phyloP scores from a whole-genome alignment of 2,329 filamentous ascomycete genomes.

The Ascochyta viciae-villosae region DNA sequence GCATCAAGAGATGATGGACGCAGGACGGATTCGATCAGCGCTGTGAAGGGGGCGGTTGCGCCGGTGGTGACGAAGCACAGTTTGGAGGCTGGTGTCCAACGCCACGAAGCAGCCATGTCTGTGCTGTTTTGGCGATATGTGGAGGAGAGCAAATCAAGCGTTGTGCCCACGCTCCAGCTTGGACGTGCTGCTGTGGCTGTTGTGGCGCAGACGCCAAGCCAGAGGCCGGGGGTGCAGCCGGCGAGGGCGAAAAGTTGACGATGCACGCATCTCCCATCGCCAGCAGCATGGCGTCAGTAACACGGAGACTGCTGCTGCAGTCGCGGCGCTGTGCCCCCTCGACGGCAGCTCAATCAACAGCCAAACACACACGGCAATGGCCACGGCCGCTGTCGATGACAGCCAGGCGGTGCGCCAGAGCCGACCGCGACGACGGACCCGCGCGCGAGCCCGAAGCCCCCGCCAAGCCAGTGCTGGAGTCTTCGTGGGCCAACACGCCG shows the following conservation, averaged over 20 bases:
- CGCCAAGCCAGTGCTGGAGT: conserved; percentile 15
- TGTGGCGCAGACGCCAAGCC: conserved; percentile 33
- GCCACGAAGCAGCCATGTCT: conserved; percentile 30
- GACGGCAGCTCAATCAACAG: conserved; percentile 25
- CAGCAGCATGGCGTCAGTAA: conserved; percentile 46
- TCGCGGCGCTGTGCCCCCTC: conserved; percentile 39
- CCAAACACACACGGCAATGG: conserved; percentile 38
- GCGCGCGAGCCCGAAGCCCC: conserved; percentile 11
- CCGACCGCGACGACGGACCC: conserved; percentile 22
- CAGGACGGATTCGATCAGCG: conserved; percentile 72
- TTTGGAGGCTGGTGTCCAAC: conserved; percentile 41
- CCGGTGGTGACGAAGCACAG: conserved; percentile 89
- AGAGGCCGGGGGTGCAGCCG: conserved; percentile 7
- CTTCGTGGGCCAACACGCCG: conserved; percentile 7
- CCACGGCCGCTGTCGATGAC: conserved; percentile 45
- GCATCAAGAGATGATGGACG: conserved; percentile 66
- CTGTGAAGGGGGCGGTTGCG: conserved; percentile 83
- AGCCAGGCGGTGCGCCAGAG: conserved; percentile 22
- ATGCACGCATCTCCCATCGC: conserved; percentile 18
- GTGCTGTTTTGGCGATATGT: background rate
- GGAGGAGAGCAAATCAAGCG: background rate
- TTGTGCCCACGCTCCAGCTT: background rate
- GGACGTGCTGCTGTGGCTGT: background rate
- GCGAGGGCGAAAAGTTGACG: conserved; percentile 40
- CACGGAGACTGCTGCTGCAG: conserved; percentile 41